Evolutionary conservation across 371 early-diverging fungal genomes (phyloP), one percentile per base, ranked within the genome.

Genomic region (Haplosporangium sp.): DNA sequence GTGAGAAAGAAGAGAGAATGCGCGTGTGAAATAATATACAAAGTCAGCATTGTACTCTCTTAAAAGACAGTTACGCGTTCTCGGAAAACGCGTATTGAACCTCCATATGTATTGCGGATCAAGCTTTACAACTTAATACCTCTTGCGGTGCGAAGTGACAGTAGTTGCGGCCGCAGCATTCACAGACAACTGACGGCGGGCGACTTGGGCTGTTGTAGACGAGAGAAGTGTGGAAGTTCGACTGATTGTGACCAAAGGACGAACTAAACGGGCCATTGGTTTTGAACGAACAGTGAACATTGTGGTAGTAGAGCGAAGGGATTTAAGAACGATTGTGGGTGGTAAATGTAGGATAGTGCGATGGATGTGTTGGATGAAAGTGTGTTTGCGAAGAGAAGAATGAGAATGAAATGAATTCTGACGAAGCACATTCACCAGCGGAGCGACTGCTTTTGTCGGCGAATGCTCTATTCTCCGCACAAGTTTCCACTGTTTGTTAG

Each of bases 251-350:
- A 59, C 63, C 60, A 77, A 54, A 38, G 79, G 79, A 62, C 73
- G 73, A 48, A 70, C 77, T 55, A 71, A 23, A 43, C 72, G 71
- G 45, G 65, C 64, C 56, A 72, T 40, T 18, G 64, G 68, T 77
- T 77, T 77, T 72, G 79, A 72, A 64, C 77, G 77, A 42, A 77
- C 68, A 57, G 79, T 72, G 64, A 77, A 67, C 79, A 77, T 77
- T 71, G 65, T 77, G 76, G 38, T 14, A 37, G 18, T 18, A 46
- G 41, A 14, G 14, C 9, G 0, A 21, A 50, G 9, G 14, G 29
- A 29, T 4, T 29, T 29, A 2, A 4, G 20, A 18, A 18, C 50
- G 20, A 21, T 50, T 11, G 18, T 8, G 18, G 2, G 50, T 12
- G 46, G 29, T 29, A 29, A 29, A 29, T 10, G 46, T 12, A 14